Conservation (phyloP, 1,139 yeast genomes). For the Scheffersomyces parashehatae region DNA sequence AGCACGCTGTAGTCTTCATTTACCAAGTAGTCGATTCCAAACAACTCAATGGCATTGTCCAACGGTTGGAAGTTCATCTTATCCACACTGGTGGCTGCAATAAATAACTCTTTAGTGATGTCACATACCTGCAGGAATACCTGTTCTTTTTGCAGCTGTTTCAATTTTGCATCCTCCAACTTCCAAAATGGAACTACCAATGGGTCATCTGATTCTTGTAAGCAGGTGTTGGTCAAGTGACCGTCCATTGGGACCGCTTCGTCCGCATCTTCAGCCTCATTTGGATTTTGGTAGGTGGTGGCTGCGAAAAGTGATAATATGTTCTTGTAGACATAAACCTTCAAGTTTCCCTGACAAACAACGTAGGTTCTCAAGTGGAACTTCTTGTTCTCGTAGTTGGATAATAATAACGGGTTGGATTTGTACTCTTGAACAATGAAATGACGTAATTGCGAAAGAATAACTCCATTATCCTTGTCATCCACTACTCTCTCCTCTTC, state of each 20-base stretch:
- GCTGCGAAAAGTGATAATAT: conserved; percentile 83
- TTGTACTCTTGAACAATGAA: conserved; percentile 86
- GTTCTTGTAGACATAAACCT: conserved; percentile 75
- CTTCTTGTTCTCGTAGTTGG: conserved; percentile 64
- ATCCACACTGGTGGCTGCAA: conserved; percentile 80
- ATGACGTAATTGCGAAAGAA: conserved; percentile 85
- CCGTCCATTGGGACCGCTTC: conserved; percentile 53
- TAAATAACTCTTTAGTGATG: conserved; percentile 70
- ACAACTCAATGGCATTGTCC: conserved; percentile 78
- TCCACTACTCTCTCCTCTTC: conserved; percentile 30
- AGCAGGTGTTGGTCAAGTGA: conserved; percentile 91
- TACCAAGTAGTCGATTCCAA: conserved; percentile 85
- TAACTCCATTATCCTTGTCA: conserved; percentile 56
- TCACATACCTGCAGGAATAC: conserved; percentile 59
- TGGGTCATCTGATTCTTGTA: conserved; percentile 56
- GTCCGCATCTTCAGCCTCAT: conserved; percentile 19
- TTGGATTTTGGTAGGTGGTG: conserved; percentile 45
- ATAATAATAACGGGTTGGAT: conserved; percentile 62
- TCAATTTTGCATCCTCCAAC: conserved; percentile 27
- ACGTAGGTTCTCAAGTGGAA: conserved; percentile 89
- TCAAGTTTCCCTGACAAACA: conserved; percentile 69
- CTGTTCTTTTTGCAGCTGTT: conserved; percentile 24
- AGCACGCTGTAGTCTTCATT: conserved; percentile 54
- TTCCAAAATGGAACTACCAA: conserved; percentile 69
- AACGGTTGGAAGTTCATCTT: conserved; percentile 88